These are phyloP conservation scores for Stemphylium lycopersici DNA, from an alignment of 2,329 filamentous ascomycete species.

Conservation along the genomic window DNA sequence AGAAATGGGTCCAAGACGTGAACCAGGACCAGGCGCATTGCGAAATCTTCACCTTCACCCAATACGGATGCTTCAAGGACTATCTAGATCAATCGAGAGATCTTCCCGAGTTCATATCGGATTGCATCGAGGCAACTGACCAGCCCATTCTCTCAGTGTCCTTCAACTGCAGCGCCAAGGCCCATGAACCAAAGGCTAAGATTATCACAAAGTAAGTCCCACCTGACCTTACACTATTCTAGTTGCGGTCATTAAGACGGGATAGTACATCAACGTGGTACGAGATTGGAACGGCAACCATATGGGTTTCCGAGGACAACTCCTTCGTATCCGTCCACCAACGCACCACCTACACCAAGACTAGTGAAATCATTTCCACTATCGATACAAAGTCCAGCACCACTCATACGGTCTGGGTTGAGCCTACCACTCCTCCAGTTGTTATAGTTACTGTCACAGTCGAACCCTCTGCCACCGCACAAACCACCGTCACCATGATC, in stretches of 20 bases:
- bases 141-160: neutral
- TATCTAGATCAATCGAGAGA: neutral
- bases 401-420: too few species aligned
- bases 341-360: neutral
- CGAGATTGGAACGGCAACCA: too few species aligned
- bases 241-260: neutral
- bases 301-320: neutral
- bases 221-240: neutral
- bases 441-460: too few species aligned
- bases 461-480: too few species aligned
- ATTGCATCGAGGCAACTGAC: constrained; percentile 7
- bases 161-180: neutral
- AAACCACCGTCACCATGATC: too few species aligned
- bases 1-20: constrained; percentile 13
- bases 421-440: too few species aligned
- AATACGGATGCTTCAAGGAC: constrained; percentile 10
- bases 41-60: constrained; percentile 17
- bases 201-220: neutral
- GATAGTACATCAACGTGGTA: neutral
- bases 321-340: neutral
- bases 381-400: too few species aligned
- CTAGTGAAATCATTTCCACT: too few species aligned
- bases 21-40: constrained; percentile 20
- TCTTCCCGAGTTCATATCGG: constrained; percentile 11
- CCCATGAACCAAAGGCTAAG: neutral